A percentile compares a stretch with the other conserved stretches of the same genome.
Conservation (phyloP, 805 yeast genomes). For the Saturnispora sanitii region DNA sequence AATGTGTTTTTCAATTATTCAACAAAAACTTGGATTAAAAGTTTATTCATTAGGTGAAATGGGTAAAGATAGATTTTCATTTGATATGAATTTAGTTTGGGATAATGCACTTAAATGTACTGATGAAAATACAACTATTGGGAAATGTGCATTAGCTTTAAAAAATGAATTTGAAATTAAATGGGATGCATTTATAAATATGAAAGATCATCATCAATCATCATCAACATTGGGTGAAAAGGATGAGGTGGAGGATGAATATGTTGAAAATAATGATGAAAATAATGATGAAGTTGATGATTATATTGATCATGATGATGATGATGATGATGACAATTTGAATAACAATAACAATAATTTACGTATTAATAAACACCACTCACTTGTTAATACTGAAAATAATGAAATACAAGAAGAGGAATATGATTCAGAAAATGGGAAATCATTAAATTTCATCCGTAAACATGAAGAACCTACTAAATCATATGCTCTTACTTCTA, state of each 20-base stretch:
- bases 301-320: conserved; percentile 4
- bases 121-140: conserved; percentile 60
- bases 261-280: conserved; percentile 6
- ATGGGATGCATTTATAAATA: conserved; percentile 27
- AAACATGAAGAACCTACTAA: conserved; percentile 19
- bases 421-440: not conserved
- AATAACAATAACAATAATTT: not conserved
- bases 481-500: conserved; percentile 22
- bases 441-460: conserved; percentile 9
- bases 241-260: conserved; percentile 7
- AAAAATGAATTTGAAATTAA: conserved; percentile 39
- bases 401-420: not conserved
- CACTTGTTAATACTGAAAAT: not conserved
- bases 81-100: conserved; percentile 56
- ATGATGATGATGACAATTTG: not conserved
- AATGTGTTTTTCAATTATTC: conserved; percentile 57
- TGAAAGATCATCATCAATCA: conserved; percentile 8
- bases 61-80: conserved; percentile 47
- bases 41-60: conserved; percentile 40
- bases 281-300: conserved; percentile 8
- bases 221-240: conserved; percentile 6
- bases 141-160: conserved; percentile 59
- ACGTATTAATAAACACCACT: not conserved
- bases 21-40: conserved; percentile 40
- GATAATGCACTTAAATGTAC: conserved; percentile 72